phyloP scores from a whole-genome alignment of 768 basidiomycete species.

The Lactarius evosmus region DNA sequence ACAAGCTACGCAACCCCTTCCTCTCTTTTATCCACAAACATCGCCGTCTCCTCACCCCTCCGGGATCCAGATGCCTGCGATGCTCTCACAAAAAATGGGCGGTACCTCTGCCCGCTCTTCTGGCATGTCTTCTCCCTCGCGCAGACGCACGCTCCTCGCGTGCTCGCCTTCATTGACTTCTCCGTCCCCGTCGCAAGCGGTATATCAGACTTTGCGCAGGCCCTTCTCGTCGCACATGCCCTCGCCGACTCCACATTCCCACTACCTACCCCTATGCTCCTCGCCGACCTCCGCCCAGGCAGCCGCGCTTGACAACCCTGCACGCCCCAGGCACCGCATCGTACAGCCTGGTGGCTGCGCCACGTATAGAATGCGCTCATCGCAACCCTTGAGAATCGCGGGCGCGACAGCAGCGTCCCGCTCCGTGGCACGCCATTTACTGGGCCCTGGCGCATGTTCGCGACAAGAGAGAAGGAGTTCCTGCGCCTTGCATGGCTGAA shows the following conservation, averaged over 20 bases:
- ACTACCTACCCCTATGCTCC: slow-evolving; percentile 39
- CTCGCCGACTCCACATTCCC: slow-evolving; percentile 45
- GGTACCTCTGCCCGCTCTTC: slow-evolving; percentile 57
- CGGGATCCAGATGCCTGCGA: neutral
- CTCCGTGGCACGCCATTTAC: slow-evolving; percentile 46
- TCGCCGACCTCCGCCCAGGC: slow-evolving; percentile 42
- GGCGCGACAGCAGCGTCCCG: slow-evolving; percentile 34
- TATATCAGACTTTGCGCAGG: slow-evolving; percentile 50
- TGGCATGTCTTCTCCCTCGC: slow-evolving; percentile 54
- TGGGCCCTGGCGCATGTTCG: slow-evolving; percentile 47
- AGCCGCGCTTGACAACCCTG: slow-evolving; percentile 45
- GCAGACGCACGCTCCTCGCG: slow-evolving; percentile 44
- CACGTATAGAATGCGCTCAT: slow-evolving; percentile 37
- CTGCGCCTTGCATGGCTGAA: slow-evolving; percentile 45
- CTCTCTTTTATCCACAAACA: slow-evolving; percentile 30
- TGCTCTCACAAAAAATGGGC: slow-evolving; percentile 45
- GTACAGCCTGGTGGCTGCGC: slow-evolving; percentile 32
- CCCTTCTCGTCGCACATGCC: slow-evolving; percentile 44
- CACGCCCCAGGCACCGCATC: slow-evolving; percentile 47
- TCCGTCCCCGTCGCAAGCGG: slow-evolving; percentile 48
- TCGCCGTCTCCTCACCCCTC: slow-evolving; percentile 26
- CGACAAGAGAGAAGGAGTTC: slow-evolving; percentile 36
- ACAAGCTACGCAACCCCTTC: slow-evolving; percentile 53
- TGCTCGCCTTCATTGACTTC: slow-evolving; percentile 54
- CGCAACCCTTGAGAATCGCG: slow-evolving; percentile 31